A percentile compares a stretch with the other conserved stretches of the same genome.
Evolutionary conservation across 495 filamentous ascomycete species (phyloP).

Genomic region (Aspergillus heteromorphus): DNA sequence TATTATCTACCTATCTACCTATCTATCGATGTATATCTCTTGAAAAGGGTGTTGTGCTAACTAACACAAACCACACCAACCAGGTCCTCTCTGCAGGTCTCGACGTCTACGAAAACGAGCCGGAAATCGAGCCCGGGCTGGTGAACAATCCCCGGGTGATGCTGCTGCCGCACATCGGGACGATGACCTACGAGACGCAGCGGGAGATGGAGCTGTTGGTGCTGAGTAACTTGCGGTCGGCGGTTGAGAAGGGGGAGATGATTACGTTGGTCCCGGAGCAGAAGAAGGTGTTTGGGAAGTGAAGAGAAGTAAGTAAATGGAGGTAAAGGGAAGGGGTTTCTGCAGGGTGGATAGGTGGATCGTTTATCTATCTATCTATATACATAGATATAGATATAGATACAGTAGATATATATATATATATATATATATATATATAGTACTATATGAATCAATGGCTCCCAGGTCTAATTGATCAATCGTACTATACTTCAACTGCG

Average conservation of each 20-base stretch:
- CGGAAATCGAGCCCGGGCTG: constrained; percentile 63
- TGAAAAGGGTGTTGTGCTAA: not conserved
- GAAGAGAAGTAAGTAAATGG: too few relatives aligned
- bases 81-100: constrained; percentile 55
- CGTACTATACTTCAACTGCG: too few relatives aligned
- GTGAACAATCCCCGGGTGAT: constrained; percentile 65
- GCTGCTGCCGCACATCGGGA: constrained; percentile 78
- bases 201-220: constrained; percentile 75
- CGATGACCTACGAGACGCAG: constrained; percentile 58
- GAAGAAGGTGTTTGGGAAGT: constrained; percentile 22
- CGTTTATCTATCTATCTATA: too few relatives aligned
- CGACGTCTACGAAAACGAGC: constrained; percentile 80
- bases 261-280: constrained; percentile 71
- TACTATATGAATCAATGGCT: too few relatives aligned
- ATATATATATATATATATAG: too few relatives aligned
- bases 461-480: too few relatives aligned
- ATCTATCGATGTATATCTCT: too few relatives aligned
- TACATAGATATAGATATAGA: too few relatives aligned
- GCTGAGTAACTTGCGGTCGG: constrained; percentile 60
- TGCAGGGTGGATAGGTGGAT: too few relatives aligned
- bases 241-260: constrained; percentile 58
- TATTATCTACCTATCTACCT: not conserved
- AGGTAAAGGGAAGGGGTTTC: too few relatives aligned
- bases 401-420: too few relatives aligned
- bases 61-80: constrained; percentile 4